These are phyloP conservation scores for Tagetes erecta DNA, from an alignment of 129 eudicot species.

Conservation along the genomic window DNA sequence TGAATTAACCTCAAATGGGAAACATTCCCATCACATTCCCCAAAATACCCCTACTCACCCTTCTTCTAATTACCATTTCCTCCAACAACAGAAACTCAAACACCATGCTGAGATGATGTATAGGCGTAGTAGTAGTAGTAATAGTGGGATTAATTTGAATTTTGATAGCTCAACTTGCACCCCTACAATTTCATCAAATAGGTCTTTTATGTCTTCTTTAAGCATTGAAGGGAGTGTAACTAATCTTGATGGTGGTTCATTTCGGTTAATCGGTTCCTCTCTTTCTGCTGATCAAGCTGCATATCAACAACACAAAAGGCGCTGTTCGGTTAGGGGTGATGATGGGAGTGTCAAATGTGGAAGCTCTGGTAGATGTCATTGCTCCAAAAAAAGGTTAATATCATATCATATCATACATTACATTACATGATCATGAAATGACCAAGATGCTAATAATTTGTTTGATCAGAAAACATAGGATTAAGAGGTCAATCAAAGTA, in stretches of 20 bases:
- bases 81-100: constrained; percentile 56
- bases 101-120: constrained; percentile 85
- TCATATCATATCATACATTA: background rate
- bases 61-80: constrained; percentile 40
- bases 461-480: constrained; percentile 77
- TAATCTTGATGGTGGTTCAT: constrained; percentile 69
- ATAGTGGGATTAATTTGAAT: constrained; percentile 83
- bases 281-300: constrained; percentile 71
- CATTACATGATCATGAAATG: background rate
- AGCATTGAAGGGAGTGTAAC: constrained; percentile 98
- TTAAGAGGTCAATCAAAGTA: constrained; percentile 89
- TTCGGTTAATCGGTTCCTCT: constrained; percentile 63
- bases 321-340: constrained; percentile 75
- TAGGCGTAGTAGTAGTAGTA: constrained; percentile 64
- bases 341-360: constrained; percentile 92
- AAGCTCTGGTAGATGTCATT: constrained; percentile 84
- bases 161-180: constrained; percentile 86
- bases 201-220: constrained; percentile 92
- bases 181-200: constrained; percentile 86
- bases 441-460: constrained; percentile 12
- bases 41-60: constrained; percentile 40
- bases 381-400: constrained; percentile 90
- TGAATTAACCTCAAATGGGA: constrained; percentile 61
- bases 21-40: constrained; percentile 42
- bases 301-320: constrained; percentile 63